A percentile compares a stretch with the other conserved stretches of the same genome.
phyloP scores from a whole-genome alignment of 805 yeast species.

The Wickerhamiella slavikovae region DNA sequence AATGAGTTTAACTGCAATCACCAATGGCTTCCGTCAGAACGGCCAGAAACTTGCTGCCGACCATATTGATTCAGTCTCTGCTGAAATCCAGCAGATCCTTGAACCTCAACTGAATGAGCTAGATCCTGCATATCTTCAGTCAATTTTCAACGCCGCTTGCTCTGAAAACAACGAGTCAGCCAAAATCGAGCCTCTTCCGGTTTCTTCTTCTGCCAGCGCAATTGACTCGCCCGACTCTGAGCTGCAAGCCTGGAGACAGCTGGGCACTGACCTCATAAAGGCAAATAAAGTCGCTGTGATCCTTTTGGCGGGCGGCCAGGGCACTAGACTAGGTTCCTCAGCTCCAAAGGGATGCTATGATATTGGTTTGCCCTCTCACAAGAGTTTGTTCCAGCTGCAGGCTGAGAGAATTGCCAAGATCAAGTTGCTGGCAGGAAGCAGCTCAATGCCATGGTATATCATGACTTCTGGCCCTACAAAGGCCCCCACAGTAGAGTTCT shows the following conservation, averaged over 20 bases:
- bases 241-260: conserved; percentile 22
- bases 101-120: conserved; percentile 18
- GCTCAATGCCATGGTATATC: conserved; percentile 58
- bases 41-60: conserved; percentile 23
- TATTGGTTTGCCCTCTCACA: conserved; percentile 64
- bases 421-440: conserved; percentile 28
- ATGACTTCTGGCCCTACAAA: conserved; percentile 92
- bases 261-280: conserved; percentile 51
- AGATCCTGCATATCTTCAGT: conserved; percentile 18
- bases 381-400: conserved; percentile 78
- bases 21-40: too few species aligned
- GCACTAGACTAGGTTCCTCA: conserved; percentile 78
- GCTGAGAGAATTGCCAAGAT: conserved; percentile 62
- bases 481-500: conserved; percentile 49
- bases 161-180: conserved; percentile 4
- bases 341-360: conserved; percentile 90
- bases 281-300: conserved; percentile 68
- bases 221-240: conserved; percentile 16
- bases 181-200: conserved; percentile 15
- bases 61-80: too few species aligned
- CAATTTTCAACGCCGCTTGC: conserved; percentile 11
- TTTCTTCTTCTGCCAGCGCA: conserved; percentile 14
- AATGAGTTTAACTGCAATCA: too few species aligned
- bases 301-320: conserved; percentile 97
- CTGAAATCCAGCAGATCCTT: conserved; percentile 12